These are phyloP conservation scores for Graphilbum fragrans DNA, from an alignment of 2,329 filamentous ascomycete species.

Conservation along the genomic window DNA sequence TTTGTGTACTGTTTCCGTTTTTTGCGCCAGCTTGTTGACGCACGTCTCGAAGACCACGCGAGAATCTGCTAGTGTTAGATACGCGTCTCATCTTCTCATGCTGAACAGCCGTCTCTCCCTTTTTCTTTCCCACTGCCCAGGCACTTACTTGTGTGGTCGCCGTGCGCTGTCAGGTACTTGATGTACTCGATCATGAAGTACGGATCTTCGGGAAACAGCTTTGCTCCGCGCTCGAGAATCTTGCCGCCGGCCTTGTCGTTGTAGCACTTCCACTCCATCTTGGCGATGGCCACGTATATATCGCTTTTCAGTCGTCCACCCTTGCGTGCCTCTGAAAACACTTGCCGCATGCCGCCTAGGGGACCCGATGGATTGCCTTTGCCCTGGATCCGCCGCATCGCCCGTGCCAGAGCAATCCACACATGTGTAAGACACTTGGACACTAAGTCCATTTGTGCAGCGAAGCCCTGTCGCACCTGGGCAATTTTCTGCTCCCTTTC, in stretches of 20 bases:
- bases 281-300: constrained; percentile 84
- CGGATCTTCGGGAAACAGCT: constrained; percentile 88
- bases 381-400: constrained; percentile 89
- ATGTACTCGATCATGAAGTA: constrained; percentile 90
- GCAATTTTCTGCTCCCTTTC: constrained; percentile 47
- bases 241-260: constrained; percentile 86
- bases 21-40: constrained; percentile 67
- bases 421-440: constrained; percentile 81
- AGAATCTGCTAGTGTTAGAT: constrained; percentile 50
- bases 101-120: neutral
- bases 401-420: constrained; percentile 90
- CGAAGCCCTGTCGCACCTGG: constrained; percentile 53
- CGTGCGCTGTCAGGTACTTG: constrained; percentile 83
- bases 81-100: too few relatives aligned
- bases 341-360: constrained; percentile 61
- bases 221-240: constrained; percentile 90
- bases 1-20: constrained; percentile 60
- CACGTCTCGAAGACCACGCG: constrained; percentile 93
- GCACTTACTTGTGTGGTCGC: constrained; percentile 80
- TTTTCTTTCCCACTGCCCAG: neutral
- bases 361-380: constrained; percentile 51
- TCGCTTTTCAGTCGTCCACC: constrained; percentile 84
- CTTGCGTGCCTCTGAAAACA: constrained; percentile 81
- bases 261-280: constrained; percentile 93
- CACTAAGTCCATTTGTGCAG: constrained; percentile 60